Evolutionary conservation across 2,329 filamentous ascomycete genomes (phyloP), one percentile per base, ranked within the genome.

Genomic region (Nectriaceae sp.): DNA sequence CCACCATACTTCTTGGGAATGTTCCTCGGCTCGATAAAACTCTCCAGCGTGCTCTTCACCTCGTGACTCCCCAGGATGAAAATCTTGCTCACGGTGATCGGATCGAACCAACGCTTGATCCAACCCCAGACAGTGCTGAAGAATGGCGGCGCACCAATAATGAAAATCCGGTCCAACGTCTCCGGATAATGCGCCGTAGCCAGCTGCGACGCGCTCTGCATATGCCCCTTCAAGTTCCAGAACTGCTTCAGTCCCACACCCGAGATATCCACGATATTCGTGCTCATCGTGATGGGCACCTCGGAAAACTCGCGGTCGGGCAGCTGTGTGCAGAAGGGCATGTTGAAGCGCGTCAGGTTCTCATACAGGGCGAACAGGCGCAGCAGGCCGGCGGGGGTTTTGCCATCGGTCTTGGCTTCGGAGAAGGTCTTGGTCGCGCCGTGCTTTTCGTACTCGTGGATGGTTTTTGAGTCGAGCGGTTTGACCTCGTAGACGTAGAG

Each of bases 181-280:
- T 97, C 93, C 1, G 93, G 93, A 67, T 97, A 97, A 72, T 97
- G 89, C 4, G 92, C 90, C 3, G 92, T 97, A 5, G 93, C 93
- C 46, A 97, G 77, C 50, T 86, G 83, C 64, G 88, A 92, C 2
- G 92, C 92, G 63, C 91, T 88, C 73, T 97, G 92, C 91, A 97
- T 96, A 70, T 97, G 93, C 20, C 74, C 75, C 76, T 95, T 94
- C 53, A 97, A 72, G 71, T 95, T 95, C 93, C 93, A 97, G 69
- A 97, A 97, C 74, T 95, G 91, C 75, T 89, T 90, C 68, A 97
- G 70, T 5, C 90, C 90, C 21, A 97, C 92, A 13, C 87, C 85
- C 15, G 84, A 88, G 55, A 97, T 90, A 68, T 97, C 93, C 49
- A 97, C 91, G 60, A 97, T 96, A 72, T 97, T 97, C 61, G 89